Evolutionary conservation across 2,329 filamentous ascomycete species (phyloP).

Genomic region (Xylariales sp.): DNA sequence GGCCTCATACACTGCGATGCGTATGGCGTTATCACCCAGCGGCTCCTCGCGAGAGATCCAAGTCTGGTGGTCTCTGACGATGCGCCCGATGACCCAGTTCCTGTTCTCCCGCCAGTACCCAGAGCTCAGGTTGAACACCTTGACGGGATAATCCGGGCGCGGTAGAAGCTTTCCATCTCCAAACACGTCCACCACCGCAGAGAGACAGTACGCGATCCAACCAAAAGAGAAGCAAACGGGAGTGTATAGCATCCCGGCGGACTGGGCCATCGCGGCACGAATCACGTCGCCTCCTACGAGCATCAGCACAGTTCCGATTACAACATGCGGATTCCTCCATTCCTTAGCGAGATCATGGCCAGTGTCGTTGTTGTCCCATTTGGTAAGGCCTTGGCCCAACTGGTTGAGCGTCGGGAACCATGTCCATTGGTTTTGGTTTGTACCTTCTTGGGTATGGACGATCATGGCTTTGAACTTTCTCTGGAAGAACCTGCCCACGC

Average conservation of each 20-base stretch:
- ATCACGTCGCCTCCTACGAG: slow-evolving; percentile 16
- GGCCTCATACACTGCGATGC: neutral
- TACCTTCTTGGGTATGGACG: too few relatives aligned
- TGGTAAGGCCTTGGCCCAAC: too few relatives aligned
- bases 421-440: too few relatives aligned
- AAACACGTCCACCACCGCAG: slow-evolving; percentile 9
- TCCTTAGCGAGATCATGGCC: too few relatives aligned
- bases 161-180: slow-evolving; percentile 14
- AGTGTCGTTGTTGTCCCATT: too few relatives aligned
- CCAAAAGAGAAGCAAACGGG: slow-evolving; percentile 20
- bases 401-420: too few relatives aligned
- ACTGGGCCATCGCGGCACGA: slow-evolving; percentile 13
- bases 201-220: slow-evolving; percentile 16
- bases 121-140: slow-evolving; percentile 16
- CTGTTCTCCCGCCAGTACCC: slow-evolving; percentile 11
- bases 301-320: slow-evolving; percentile 12
- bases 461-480: too few relatives aligned
- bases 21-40: neutral
- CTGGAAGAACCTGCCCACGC: too few relatives aligned
- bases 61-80: slow-evolving; percentile 8
- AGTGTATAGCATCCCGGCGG: slow-evolving; percentile 8
- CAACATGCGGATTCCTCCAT: slow-evolving; percentile 12
- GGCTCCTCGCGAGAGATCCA: neutral
- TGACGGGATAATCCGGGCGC: slow-evolving; percentile 11
- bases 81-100: slow-evolving; percentile 10